Evolutionary conservation across 352 stramenopile genomes (phyloP), one percentile per base, ranked within the genome.

Genomic region (Pythium pectinolyticum): DNA sequence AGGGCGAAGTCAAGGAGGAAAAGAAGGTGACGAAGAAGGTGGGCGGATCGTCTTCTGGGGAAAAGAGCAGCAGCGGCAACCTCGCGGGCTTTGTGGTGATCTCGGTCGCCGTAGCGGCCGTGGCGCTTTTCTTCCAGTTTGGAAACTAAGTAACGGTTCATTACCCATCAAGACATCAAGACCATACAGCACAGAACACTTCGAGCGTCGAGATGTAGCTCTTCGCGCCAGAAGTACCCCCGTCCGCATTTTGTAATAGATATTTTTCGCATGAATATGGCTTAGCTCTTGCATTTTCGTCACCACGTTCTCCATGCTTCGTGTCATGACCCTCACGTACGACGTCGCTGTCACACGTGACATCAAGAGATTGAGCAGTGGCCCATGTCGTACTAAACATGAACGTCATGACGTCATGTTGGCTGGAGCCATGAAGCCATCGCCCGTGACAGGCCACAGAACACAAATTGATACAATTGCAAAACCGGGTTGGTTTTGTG

Each of bases 91-190:
- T 85, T 57, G 59, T 79, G 28, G 70, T 90, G 46, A 64, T 89
- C 45, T 80, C 75, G 15, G 74, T 69, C 4, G 56, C 76, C 17
- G 74, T 87, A 35, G 83, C 75, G 14, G 65, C 72, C 15, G 59
- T 80, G 19, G 83, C 75, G 61, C 69, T 89, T 31, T 92, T 88
- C 72, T 69, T 88, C 39, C 78, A 88, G 63, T 89, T 81, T 69
- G 46, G 41, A 55, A 28, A 65, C 10, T 70, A 70, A 50, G 19
- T 39, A 28, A 54, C 15, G 22, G 35, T 39, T 14, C 24, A 53
- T 53, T 53, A 27, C 25, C 46, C 25, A 22, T 25, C 15, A 34
- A 53, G 10, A 3, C 27, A 17, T 17, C 14, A 53, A 34, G 46
- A 37, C 19, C 27, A 32, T 34, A 34, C 46, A 34, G 46, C 46